These are phyloP conservation scores for Solanum etuberosum DNA, from an alignment of 257 asterid genomes.

Conservation along the genomic window DNA sequence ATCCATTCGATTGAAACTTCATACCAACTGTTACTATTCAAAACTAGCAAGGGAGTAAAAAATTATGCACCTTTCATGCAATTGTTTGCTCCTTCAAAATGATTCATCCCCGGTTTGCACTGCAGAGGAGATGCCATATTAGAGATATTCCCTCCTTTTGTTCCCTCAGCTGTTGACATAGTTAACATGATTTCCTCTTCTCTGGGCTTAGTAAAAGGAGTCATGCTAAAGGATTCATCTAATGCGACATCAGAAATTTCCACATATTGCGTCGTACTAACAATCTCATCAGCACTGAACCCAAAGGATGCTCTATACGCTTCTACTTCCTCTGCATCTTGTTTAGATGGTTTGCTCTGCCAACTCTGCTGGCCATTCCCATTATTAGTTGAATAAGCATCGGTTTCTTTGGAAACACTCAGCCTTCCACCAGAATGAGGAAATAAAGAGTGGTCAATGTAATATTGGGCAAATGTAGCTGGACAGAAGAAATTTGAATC, in stretches of 20 bases:
- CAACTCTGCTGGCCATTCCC: conserved; percentile 58
- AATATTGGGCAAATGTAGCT: conserved; percentile 94
- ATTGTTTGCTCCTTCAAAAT: conserved; percentile 15
- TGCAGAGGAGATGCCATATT: conserved; percentile 26
- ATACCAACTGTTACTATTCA: background rate
- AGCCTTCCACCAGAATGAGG: conserved; percentile 87
- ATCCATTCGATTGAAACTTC: background rate
- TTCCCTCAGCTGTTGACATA: conserved; percentile 22
- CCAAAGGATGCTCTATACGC: conserved; percentile 99
- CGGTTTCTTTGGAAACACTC: conserved; percentile 85
- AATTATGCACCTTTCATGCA: background rate
- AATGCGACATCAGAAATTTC: conserved; percentile 66
- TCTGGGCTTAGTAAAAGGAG: conserved; percentile 32
- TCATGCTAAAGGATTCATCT: conserved; percentile 69
- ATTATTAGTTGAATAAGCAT: conserved; percentile 54
- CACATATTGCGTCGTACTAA: conserved; percentile 70
- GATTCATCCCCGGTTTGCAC: conserved; percentile 28
- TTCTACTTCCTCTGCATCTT: conserved; percentile 87
- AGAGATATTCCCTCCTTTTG: conserved; percentile 8
- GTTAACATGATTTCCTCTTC: conserved; percentile 28
- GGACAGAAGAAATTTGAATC: conserved; percentile 98
- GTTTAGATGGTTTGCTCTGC: conserved; percentile 58
- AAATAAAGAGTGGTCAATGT: conserved; percentile 71
- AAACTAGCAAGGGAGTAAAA: background rate
- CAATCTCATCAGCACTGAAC: conserved; percentile 96